phyloP scores from a whole-genome alignment of 169 alveolate genomes.

The Neospora caninum region DNA sequence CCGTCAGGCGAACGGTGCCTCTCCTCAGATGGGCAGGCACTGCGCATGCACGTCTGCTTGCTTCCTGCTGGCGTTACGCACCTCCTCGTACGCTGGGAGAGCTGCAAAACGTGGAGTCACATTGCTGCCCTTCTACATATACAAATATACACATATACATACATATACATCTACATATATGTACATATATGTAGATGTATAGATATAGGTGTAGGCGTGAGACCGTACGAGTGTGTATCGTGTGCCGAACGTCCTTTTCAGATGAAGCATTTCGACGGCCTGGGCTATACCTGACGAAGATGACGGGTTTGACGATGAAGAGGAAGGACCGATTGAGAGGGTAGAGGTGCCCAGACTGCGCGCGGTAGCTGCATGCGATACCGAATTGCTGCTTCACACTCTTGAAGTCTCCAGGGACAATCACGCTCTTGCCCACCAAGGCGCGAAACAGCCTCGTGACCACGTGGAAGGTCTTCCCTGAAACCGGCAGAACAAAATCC shows the following conservation, averaged over 20 bases:
- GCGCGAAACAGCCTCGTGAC: slow-evolving; percentile 92
- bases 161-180: neutral
- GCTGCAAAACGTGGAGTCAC: too few species aligned
- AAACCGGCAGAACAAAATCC: neutral
- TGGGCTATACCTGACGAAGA: slow-evolving; percentile 84
- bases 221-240: neutral
- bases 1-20: too few species aligned
- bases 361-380: slow-evolving; percentile 95
- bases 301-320: slow-evolving; percentile 96
- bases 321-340: slow-evolving; percentile 94
- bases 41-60: too few species aligned
- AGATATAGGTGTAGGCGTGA: neutral
- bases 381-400: slow-evolving; percentile 87
- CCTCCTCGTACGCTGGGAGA: too few species aligned
- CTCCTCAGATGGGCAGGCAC: too few species aligned
- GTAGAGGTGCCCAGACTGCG: slow-evolving; percentile 95
- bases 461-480: slow-evolving; percentile 90
- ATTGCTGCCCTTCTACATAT: neutral
- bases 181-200: too few species aligned
- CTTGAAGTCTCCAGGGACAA: slow-evolving; percentile 95
- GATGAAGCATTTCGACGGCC: neutral
- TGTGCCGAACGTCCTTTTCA: neutral
- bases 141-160: neutral
- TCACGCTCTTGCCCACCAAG: slow-evolving; percentile 88
- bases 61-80: too few species aligned